Percentiles rank a stretch among this genome's conserved stretches.
These are phyloP conservation scores for Ananas comosus DNA, from an alignment of 176 grass and related monocot genomes.

Conservation along the genomic window DNA sequence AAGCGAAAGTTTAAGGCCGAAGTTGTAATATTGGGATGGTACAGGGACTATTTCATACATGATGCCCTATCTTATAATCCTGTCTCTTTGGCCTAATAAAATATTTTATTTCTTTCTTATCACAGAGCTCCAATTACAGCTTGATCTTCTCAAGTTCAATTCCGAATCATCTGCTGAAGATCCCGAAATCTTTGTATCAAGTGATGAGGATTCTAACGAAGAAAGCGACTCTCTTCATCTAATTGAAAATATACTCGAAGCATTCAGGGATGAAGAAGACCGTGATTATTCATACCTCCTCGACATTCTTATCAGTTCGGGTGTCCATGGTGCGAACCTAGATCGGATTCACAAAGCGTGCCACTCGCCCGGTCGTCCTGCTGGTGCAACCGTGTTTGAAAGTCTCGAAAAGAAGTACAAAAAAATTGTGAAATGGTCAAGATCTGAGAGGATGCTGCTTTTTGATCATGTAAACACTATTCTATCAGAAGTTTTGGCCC, in stretches of 20 bases:
- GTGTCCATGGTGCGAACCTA: constrained; percentile 31
- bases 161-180: constrained; percentile 17
- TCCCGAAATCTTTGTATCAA: constrained; percentile 27
- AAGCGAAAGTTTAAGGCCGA: too few species aligned
- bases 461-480: constrained; percentile 59
- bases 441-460: constrained; percentile 44
- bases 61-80: too few species aligned
- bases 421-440: constrained; percentile 35
- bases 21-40: too few species aligned
- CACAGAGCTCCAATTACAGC: constrained; percentile 14
- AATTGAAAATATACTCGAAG: constrained; percentile 19
- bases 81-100: constrained; percentile 7
- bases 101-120: constrained; percentile 16
- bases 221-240: constrained; percentile 11
- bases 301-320: constrained; percentile 51
- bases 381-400: constrained; percentile 34
- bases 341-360: constrained; percentile 42
- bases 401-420: constrained; percentile 69
- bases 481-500: constrained; percentile 42
- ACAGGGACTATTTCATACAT: too few species aligned
- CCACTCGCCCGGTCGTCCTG: constrained; percentile 31
- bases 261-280: constrained; percentile 52
- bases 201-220: constrained; percentile 30
- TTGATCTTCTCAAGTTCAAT: constrained; percentile 4
- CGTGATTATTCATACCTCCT: constrained; percentile 63